Evolutionary conservation across 768 basidiomycete species (phyloP), one percentile per base, ranked within the genome.

Genomic region (Phlegmacium glaucopus): DNA sequence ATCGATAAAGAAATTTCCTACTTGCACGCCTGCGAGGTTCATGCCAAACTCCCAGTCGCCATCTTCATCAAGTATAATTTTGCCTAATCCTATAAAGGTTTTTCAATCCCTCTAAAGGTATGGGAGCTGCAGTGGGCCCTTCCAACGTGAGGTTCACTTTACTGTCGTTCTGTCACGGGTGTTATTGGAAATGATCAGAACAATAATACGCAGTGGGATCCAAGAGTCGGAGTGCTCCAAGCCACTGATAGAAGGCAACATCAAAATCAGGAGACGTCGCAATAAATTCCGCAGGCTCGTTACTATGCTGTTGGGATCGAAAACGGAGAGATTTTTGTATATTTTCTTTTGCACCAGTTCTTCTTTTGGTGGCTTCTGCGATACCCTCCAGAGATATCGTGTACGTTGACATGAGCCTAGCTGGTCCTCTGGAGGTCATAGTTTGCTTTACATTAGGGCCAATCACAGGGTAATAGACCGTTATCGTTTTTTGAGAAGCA

Each of bases 401-500:
- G 58, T 80, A 84, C 0, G 76, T 69, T 0, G 79, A 69, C 15
- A 68, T 58, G 16, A 85, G 66, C 2, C 67, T 62, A 2, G 82
- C 83, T 9, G 79, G 80, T 32, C 82, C 82, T 8, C 82, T 80
- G 25, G 79, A 80, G 35, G 74, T 75, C 50, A 76, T 69, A 0
- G 72, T 67, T 29, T 62, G 57, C 57, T 76, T 82, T 6, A 77
- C 79, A 59, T 85, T 83, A 4, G 81, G 79, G 0, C 83, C 83
- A 50, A 85, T 80, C 39, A 86, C 72, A 9, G 79, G n/a, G n/a
- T n/a, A n/a, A n/a, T 26, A 83, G 46, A 2, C 61, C 61, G 7
- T 67, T 65, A 4, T 79, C 70, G 61, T 86, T 86, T 64, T 84
- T 83, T 27, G 85, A 66, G 1, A 22, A 85, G 68, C 7, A 85